phyloP scores from a whole-genome alignment of 2,329 filamentous ascomycete genomes.

The Knufia petricola region DNA sequence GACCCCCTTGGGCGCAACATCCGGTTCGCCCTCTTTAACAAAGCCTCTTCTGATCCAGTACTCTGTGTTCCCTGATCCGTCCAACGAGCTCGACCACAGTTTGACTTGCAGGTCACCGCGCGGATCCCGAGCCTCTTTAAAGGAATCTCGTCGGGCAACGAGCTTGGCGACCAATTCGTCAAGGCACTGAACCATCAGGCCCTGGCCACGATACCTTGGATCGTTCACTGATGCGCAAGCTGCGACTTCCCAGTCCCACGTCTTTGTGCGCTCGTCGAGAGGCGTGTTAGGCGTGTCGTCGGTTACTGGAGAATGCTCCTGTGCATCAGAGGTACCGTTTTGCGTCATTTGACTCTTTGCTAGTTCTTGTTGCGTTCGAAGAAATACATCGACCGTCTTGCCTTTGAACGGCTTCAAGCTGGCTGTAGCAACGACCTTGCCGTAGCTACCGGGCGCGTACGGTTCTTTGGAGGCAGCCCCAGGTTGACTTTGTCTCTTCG shows the following conservation, averaged over 20 bases:
- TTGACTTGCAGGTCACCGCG: neutral
- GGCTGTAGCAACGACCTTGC: neutral
- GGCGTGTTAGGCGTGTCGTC: neutral
- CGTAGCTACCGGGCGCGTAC: neutral
- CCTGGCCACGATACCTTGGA: neutral
- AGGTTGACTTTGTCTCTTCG: no score
- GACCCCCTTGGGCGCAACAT: slow-evolving; percentile 1
- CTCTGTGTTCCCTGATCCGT: neutral
- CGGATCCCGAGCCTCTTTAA: neutral
- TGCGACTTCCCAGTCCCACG: slow-evolving; percentile 6
- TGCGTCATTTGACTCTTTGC: neutral
- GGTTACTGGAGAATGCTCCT: neutral
- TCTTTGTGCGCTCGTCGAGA: neutral
- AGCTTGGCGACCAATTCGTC: neutral
- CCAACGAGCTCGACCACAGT: slow-evolving; percentile 1
- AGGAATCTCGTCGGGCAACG: neutral
- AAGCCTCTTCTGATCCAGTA: slow-evolving; percentile 7
- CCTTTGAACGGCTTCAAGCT: slow-evolving; percentile 2
- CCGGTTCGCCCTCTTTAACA: slow-evolving; percentile 3
- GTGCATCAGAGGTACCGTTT: neutral
- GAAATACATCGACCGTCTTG: neutral
- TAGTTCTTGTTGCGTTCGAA: neutral
- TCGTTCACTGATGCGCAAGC: slow-evolving; percentile 5
- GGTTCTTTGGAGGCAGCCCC: neutral
- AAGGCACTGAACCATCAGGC: slow-evolving; percentile 1